phyloP scores from a whole-genome alignment of 2,329 filamentous ascomycete genomes.

The Monosporascus sp. region DNA sequence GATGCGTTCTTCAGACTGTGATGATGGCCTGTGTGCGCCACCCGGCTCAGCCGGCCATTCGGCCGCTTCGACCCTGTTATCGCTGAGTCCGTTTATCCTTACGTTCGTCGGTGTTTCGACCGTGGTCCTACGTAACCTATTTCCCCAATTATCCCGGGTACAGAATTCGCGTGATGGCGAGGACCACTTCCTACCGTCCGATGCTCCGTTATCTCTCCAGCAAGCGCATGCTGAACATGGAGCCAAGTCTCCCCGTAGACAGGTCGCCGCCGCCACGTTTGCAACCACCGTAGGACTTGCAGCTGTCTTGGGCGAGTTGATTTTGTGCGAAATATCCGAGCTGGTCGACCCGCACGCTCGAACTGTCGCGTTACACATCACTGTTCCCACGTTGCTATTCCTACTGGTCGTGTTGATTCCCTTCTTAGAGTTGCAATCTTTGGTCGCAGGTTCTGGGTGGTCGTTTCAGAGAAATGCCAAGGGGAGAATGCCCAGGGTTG shows the following conservation, averaged over 20 bases:
- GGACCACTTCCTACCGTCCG: conserved; percentile 57
- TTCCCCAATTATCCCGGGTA: conserved; percentile 63
- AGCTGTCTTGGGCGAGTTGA: conserved; percentile 71
- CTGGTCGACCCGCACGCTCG: conserved; percentile 64
- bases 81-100: conserved; percentile 65
- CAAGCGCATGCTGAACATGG: conserved; percentile 57
- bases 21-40: conserved; percentile 52
- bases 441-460: conserved; percentile 55
- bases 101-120: conserved; percentile 62
- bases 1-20: conserved; percentile 45
- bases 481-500: conserved; percentile 51
- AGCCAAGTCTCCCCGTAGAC: conserved; percentile 44
- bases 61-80: conserved; percentile 43
- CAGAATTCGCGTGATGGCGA: conserved; percentile 50
- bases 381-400: conserved; percentile 66
- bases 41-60: conserved; percentile 37
- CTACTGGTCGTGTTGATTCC: conserved; percentile 72
- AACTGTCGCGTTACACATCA: conserved; percentile 61
- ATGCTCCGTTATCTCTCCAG: conserved; percentile 55
- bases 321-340: conserved; percentile 80
- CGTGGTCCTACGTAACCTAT: conserved; percentile 63
- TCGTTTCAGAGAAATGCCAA: conserved; percentile 55
- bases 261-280: conserved; percentile 61
- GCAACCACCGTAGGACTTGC: conserved; percentile 73
- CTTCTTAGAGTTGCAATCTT: conserved; percentile 69